Percentiles rank a stretch among this genome's conserved stretches.
Evolutionary conservation across 2,329 filamentous ascomycete species (phyloP).

Genomic region (Aspergillus clavatus): DNA sequence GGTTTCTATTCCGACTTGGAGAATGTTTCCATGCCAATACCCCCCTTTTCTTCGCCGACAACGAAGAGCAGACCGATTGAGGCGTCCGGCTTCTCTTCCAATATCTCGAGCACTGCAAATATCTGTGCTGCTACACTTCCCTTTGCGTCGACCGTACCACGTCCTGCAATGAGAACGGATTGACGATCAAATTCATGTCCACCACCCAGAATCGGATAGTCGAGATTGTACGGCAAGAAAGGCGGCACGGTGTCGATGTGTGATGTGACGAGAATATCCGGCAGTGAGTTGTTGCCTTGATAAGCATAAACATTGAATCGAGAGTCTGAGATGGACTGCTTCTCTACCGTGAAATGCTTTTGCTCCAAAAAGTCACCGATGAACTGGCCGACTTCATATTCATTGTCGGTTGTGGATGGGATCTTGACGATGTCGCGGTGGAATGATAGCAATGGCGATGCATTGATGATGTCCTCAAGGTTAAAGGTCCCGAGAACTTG

Average conservation of each 20-base stretch:
- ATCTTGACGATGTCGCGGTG: constrained; percentile 72
- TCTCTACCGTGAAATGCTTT: constrained; percentile 59
- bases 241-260: constrained; percentile 71
- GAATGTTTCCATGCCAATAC: constrained; percentile 69
- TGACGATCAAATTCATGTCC: constrained; percentile 11
- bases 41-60: constrained; percentile 76
- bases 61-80: constrained; percentile 54
- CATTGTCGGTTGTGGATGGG: constrained; percentile 66
- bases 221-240: constrained; percentile 47
- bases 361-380: constrained; percentile 61
- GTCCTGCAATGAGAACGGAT: constrained; percentile 39
- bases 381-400: constrained; percentile 64
- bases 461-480: constrained; percentile 36
- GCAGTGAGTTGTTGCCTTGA: constrained; percentile 14
- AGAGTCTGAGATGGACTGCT: constrained; percentile 42
- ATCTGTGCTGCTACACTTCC: constrained; percentile 43
- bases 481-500: too few species aligned
- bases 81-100: constrained; percentile 35
- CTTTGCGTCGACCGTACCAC: constrained; percentile 45
- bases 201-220: constrained; percentile 32
- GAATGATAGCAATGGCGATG: constrained; percentile 58
- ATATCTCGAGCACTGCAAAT: constrained; percentile 44
- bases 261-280: constrained; percentile 52
- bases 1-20: constrained; percentile 45
- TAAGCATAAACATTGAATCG: constrained; percentile 76